phyloP scores from a whole-genome alignment of 306 rosid species.

The Sesbania bispinosa region DNA sequence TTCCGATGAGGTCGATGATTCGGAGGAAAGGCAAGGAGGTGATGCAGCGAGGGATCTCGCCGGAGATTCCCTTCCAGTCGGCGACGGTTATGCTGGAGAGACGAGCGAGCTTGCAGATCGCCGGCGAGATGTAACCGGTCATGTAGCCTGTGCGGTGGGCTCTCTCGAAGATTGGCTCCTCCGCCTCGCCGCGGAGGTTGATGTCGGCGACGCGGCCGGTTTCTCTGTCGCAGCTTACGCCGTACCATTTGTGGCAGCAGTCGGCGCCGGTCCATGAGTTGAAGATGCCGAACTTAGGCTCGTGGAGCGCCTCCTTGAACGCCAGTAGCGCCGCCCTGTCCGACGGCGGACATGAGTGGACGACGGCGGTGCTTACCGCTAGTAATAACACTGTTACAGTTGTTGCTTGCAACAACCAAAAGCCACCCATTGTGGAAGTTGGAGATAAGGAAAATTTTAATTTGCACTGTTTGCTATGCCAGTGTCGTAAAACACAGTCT shows the following conservation, averaged over 20 bases:
- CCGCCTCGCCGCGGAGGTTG: slow-evolving; percentile 88
- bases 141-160: slow-evolving; percentile 72
- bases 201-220: slow-evolving; percentile 77
- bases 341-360: slow-evolving; percentile 67
- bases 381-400: not conserved
- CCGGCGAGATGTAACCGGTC: slow-evolving; percentile 77
- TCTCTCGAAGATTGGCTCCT: slow-evolving; percentile 60
- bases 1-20: slow-evolving; percentile 71
- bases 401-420: not conserved
- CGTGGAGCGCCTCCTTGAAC: slow-evolving; percentile 69
- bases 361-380: slow-evolving; percentile 19
- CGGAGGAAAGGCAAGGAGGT: slow-evolving; percentile 58
- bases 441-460: not conserved
- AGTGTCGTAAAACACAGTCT: not conserved
- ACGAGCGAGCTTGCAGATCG: slow-evolving; percentile 61
- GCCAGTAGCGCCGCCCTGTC: slow-evolving; percentile 71
- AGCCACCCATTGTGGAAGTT: slow-evolving; percentile 30
- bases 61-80: slow-evolving; percentile 85
- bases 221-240: slow-evolving; percentile 72
- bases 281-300: slow-evolving; percentile 65
- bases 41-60: slow-evolving; percentile 66
- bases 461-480: not conserved
- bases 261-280: slow-evolving; percentile 77
- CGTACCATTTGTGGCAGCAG: slow-evolving; percentile 86
- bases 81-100: slow-evolving; percentile 72